Conservation (phyloP, 805 yeast species). For the Pichia kluyveri region DNA sequence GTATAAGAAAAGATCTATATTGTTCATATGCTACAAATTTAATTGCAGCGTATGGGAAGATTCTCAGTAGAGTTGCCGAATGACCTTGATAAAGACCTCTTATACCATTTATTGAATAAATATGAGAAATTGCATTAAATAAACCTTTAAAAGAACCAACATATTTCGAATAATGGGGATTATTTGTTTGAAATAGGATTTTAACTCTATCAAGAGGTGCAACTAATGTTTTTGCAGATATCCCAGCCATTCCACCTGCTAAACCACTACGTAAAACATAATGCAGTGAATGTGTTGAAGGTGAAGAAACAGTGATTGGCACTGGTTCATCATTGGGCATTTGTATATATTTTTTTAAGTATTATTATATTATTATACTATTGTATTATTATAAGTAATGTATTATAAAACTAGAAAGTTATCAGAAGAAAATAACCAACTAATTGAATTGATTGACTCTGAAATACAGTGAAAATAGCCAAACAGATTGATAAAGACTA, state of each 20-base stretch:
- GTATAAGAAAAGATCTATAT: slow-evolving; percentile 70
- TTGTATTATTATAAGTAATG: not conserved
- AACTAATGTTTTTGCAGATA: slow-evolving; percentile 89
- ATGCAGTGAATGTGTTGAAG: not conserved
- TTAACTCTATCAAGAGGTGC: slow-evolving; percentile 96
- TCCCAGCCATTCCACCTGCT: slow-evolving; percentile 94
- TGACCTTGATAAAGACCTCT: slow-evolving; percentile 90
- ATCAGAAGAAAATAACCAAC: too few relatives aligned
- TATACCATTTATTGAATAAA: slow-evolving; percentile 61
- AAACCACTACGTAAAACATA: slow-evolving; percentile 66
- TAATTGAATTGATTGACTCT: too few relatives aligned
- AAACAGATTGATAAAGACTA: too few relatives aligned
- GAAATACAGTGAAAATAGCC: too few relatives aligned
- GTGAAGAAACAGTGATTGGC: not conserved
- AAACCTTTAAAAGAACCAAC: slow-evolving; percentile 77
- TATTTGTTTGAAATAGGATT: slow-evolving; percentile 88
- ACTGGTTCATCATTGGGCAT: not conserved
- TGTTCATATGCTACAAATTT: slow-evolving; percentile 96
- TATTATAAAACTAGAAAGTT: too few relatives aligned
- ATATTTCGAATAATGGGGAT: slow-evolving; percentile 76
- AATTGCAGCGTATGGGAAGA: slow-evolving; percentile 95
- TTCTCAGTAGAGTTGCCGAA: slow-evolving; percentile 81
- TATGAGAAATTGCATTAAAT: slow-evolving; percentile 58
- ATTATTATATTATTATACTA: too few relatives aligned
- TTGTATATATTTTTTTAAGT: not conserved